Base-by-base conservation (phyloP, 306 rosid species). In the Morella rubra region DNA sequence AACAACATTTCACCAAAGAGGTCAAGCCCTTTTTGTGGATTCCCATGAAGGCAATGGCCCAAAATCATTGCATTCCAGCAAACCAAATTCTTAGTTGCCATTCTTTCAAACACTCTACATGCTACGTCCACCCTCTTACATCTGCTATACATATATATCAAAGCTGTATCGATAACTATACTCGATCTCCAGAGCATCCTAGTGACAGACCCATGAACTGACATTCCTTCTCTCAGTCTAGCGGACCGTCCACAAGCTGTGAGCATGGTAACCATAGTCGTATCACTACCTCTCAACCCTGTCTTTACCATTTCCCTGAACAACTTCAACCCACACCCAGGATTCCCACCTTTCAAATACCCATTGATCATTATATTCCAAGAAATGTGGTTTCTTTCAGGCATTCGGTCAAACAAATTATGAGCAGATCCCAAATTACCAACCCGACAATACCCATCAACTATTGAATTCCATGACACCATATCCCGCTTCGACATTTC, bases 351-450 rank as follows among this genome's bases (percentile, higher is more conserved):
- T 75, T 85, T 93, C 75, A 83, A 46, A 83, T 73, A 85, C 73
- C 96, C 98, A 72, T 89, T 47, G 27, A 84, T 79, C 85, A 93
- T 84, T 6, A 77, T 44, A 80, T 90, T 93, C 98, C 96, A 93
- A 69, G 91, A 82, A 5, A 83, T 79, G 74, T 85, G 80, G 81
- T 86, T 89, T 76, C 84, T 85, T 22, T 84, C 88, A 1, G 90
- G 86, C 90, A 93, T 90, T 78, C 1, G 77, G 58, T 84, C 90
- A 77, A 93, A 93, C 85, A 89, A 0, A 15, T 1, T 6, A 49
- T 78, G 89, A 40, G 93, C 97, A 73, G 12, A 53, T n/a, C 41
- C 71, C 64, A 93, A 45, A 46, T 82, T 83, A 19, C 91, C 93
- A 77, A 14, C 64, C 5, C 72, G 73, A 0, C 77, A 81, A 75